A percentile compares a stretch with the other conserved stretches of the same genome.
Conservation (phyloP, 169 alveolate genomes). For the Blepharisma undulans region DNA sequence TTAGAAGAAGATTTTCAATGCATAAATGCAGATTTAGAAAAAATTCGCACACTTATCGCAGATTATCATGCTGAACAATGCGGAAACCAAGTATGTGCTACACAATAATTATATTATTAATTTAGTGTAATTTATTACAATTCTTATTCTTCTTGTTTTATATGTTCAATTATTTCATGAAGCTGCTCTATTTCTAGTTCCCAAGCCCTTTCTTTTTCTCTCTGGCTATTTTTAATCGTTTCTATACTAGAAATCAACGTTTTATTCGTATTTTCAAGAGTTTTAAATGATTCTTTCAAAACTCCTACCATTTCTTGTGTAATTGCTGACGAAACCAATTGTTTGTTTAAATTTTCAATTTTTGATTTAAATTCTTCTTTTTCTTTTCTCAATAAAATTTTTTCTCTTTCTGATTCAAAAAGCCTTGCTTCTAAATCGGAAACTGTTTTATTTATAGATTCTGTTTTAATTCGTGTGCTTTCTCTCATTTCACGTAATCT, state of each 20-base stretch:
- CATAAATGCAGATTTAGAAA: neutral
- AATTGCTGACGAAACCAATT: neutral
- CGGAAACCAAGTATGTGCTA: neutral
- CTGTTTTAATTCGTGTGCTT: neutral
- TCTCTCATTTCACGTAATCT: neutral
- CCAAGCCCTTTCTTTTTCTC: neutral
- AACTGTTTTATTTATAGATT: neutral
- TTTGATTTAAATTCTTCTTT: neutral
- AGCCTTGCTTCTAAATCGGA: neutral
- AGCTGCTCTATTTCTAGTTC: neutral
- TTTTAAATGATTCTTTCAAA: neutral
- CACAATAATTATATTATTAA: neutral
- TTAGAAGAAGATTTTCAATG: neutral
- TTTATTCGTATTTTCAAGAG: neutral
- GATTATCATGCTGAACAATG: neutral
- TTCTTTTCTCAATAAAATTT: neutral
- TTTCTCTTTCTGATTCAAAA: conserved; percentile 7
- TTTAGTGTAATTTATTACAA: neutral
- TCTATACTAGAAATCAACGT: neutral
- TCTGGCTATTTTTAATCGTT: neutral
- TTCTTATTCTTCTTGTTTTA: neutral
- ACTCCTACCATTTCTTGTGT: neutral
- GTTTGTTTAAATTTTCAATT: neutral
- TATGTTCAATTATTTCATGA: neutral
- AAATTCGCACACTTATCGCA: neutral